Evolutionary conservation across 176 grass and related monocot species (phyloP), one percentile per base, ranked within the genome.

Genomic region (Carex parvula): DNA sequence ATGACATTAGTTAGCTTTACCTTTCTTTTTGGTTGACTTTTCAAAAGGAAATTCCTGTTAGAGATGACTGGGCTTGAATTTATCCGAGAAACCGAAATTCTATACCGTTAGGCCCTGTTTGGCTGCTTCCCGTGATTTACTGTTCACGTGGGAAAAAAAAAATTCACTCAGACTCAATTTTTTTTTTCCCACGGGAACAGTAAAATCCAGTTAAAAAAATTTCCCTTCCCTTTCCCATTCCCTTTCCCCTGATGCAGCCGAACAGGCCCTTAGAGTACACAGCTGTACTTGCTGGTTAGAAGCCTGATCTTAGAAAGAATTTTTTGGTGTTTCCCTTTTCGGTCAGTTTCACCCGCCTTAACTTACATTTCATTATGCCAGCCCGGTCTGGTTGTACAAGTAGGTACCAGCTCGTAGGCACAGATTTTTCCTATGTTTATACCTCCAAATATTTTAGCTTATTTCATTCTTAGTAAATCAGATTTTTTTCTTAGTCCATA

Each of bases 261-360:
- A n/a, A n/a, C n/a, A n/a, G n/a, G n/a, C n/a, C n/a, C n/a, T n/a
- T n/a, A 39, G 7, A 39, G 6, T 42, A 3, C 13, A 41, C 21
- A 70, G 15, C 6, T 17, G 6, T 32, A 14, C 71, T 26, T 77
- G 5, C 14, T 55, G 72, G 11, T 53, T 54, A 48, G 18, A 29
- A 30, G 30, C 24, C 48, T 76, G 50, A 76, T 55, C 48, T 16
- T 57, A 71, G 37, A 71, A 71, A 44, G 17, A 42, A n/a, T 16
- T 5, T 58, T 26, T 20, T 20, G 9, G 59, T 39, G 50, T 67
- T 33, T 59, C 41, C 8, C 18, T 80, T 60, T 72, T 75, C 9
- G 37, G 26, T 83, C 12, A 48, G 70, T 32, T 88, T 5, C n/a
- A 69, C 79, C 68, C 62, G 22, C 58, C 68, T 65, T 75, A 87